A percentile compares a stretch with the other conserved stretches of the same genome.
These are phyloP conservation scores for Fonsecaea multimorphosa DNA, from an alignment of 2,329 filamentous ascomycete genomes.

Conservation along the genomic window DNA sequence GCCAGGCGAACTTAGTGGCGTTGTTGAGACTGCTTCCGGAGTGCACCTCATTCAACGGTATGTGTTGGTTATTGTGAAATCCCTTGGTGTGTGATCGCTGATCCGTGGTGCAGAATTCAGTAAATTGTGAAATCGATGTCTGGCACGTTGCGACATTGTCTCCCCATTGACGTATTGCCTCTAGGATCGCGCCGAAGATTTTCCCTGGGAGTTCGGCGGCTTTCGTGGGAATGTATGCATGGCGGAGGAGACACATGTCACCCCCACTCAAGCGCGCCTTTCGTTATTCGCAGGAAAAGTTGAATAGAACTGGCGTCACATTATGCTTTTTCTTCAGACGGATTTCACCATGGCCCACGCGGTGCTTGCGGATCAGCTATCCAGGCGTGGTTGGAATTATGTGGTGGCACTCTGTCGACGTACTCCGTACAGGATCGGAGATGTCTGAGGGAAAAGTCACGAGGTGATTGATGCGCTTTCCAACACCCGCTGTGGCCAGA, in stretches of 20 bases:
- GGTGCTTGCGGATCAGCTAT: background rate
- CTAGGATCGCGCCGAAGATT: background rate
- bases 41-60: conserved; percentile 96
- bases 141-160: background rate
- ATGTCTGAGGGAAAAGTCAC: conserved; percentile 9
- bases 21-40: conserved; percentile 92
- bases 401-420: conserved; percentile 2
- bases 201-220: background rate
- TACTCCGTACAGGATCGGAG: conserved; percentile 7
- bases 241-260: conserved; percentile 1
- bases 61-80: conserved; percentile 33
- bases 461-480: background rate
- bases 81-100: conserved; percentile 13
- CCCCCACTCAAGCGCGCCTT: background rate
- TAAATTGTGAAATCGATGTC: conserved; percentile 16
- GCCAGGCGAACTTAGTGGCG: conserved; percentile 81
- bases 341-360: background rate
- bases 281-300: conserved; percentile 17
- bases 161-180: conserved; percentile 6
- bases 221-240: conserved; percentile 3
- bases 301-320: conserved; percentile 18
- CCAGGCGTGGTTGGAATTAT: background rate
- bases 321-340: conserved; percentile 5
- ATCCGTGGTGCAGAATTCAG: conserved; percentile 29
- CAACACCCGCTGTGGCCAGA: conserved; percentile 6